Evolutionary conservation across 1,284 basidiomycete genomes (phyloP).

Genomic region (Sporisorium reilianum): DNA sequence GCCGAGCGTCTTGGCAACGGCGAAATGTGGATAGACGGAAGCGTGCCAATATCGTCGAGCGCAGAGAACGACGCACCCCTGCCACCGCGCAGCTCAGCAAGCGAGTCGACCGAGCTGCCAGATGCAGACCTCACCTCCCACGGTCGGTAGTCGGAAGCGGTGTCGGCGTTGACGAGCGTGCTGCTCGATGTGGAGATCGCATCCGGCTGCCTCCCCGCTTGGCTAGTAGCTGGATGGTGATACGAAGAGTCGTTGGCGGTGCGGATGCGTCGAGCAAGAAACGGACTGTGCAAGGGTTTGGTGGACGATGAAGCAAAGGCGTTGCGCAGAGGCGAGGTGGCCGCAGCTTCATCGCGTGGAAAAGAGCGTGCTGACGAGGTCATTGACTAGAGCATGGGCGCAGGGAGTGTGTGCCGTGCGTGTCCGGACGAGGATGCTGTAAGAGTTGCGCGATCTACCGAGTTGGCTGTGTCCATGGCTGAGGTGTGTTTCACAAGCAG

Average conservation of each 20-base stretch:
- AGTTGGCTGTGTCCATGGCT: slow-evolving; percentile 15
- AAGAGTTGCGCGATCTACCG: not conserved
- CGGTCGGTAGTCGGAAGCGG: slow-evolving; percentile 32
- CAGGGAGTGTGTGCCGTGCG: too few relatives aligned
- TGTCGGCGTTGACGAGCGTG: slow-evolving; percentile 50
- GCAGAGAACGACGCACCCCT: slow-evolving; percentile 18
- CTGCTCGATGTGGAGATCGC: slow-evolving; percentile 51
- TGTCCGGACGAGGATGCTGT: not conserved
- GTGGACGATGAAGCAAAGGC: slow-evolving; percentile 37
- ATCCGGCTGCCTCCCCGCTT: slow-evolving; percentile 19
- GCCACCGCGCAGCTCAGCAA: slow-evolving; percentile 3
- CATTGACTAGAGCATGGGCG: too few relatives aligned
- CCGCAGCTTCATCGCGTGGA: slow-evolving; percentile 31
- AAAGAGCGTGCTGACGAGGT: slow-evolving; percentile 29
- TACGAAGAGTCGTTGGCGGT: not conserved
- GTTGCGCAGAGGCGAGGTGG: slow-evolving; percentile 27
- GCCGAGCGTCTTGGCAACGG: slow-evolving; percentile 14
- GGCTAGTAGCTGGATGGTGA: not conserved
- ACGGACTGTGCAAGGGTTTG: slow-evolving; percentile 35
- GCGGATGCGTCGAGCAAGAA: slow-evolving; percentile 14
- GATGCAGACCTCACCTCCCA: slow-evolving; percentile 44
- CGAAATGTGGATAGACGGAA: slow-evolving; percentile 38
- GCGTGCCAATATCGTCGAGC: slow-evolving; percentile 33
- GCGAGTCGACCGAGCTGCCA: slow-evolving; percentile 27
- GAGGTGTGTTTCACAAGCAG: not conserved